Conservation (phyloP, 106 monocot genomes). For the Xerophyta viscosa region DNA sequence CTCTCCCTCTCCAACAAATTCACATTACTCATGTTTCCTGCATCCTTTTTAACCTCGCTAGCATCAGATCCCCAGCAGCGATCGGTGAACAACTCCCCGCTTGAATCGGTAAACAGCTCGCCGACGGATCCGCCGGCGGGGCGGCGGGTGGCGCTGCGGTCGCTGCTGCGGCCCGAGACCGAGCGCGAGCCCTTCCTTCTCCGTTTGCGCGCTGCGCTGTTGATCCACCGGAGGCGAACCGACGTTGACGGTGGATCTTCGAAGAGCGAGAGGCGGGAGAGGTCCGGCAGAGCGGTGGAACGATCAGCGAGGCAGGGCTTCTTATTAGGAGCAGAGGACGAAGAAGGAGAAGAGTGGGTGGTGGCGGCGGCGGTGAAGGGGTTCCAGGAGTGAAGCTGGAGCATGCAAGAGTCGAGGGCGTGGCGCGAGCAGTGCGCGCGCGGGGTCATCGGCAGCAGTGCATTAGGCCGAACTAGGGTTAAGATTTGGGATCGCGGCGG, state of each 20-base stretch:
- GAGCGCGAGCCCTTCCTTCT: conserved; percentile 66
- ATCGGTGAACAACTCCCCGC: conserved; percentile 67
- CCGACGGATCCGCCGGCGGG: conserved; percentile 25
- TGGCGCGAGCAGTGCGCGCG: conserved; percentile 30
- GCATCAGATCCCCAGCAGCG: conserved; percentile 80
- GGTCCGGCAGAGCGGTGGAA: conserved; percentile 42
- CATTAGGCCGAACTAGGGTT: neutral
- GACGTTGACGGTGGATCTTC: conserved; percentile 20
- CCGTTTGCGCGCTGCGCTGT: conserved; percentile 34
- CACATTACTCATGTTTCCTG: conserved; percentile 13
- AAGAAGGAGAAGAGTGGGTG: neutral
- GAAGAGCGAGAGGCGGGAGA: conserved; percentile 46
- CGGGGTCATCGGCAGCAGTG: conserved; percentile 30
- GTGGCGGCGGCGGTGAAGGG: conserved; percentile 31
- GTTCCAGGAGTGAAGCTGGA: conserved; percentile 79
- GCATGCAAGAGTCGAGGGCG: conserved; percentile 55
- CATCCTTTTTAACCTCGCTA: conserved; percentile 38
- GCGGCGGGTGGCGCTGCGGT: conserved; percentile 42
- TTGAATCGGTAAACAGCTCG: conserved; percentile 51
- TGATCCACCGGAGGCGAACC: conserved; percentile 38
- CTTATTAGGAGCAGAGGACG: conserved; percentile 30
- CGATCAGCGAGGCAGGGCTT: conserved; percentile 81
- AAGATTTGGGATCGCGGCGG: too few species aligned
- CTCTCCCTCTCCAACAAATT: conserved; percentile 25
- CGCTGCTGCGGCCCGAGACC: conserved; percentile 86